Conservation (phyloP, 1,139 yeast genomes). For the Saccharomyces hybrid region DNA sequence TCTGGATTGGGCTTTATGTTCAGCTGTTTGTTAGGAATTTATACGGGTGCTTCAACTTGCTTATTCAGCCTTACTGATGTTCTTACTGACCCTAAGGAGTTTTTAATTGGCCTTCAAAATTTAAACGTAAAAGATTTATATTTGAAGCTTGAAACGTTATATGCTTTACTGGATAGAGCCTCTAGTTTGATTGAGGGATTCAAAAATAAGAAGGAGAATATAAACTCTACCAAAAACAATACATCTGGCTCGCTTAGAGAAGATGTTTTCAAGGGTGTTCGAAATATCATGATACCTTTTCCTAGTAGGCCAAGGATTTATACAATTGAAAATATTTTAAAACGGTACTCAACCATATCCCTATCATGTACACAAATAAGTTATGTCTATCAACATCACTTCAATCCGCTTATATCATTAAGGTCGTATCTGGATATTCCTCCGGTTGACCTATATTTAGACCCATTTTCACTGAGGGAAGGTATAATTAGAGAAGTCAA, state of each 20-base stretch:
- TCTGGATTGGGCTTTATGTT: slow-evolving; percentile 84
- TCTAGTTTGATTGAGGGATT: slow-evolving; percentile 25
- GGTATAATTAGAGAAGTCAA: slow-evolving; percentile 79
- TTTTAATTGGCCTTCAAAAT: slow-evolving; percentile 64
- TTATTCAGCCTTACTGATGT: slow-evolving; percentile 72
- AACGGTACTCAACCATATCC: slow-evolving; percentile 56
- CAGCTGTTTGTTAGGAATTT: slow-evolving; percentile 73
- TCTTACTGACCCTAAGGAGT: slow-evolving; percentile 66
- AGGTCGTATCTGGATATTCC: slow-evolving; percentile 85
- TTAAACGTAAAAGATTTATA: slow-evolving; percentile 80
- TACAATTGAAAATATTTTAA: slow-evolving; percentile 51
- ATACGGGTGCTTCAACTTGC: slow-evolving; percentile 78
- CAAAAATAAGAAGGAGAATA: slow-evolving; percentile 4
- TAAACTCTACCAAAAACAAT: slow-evolving; percentile 7
- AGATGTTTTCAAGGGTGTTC: slow-evolving; percentile 51
- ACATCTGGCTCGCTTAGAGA: slow-evolving; percentile 14
- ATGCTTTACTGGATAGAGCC: slow-evolving; percentile 29
- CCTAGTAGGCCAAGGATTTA: slow-evolving; percentile 66
- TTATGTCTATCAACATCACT: slow-evolving; percentile 66
- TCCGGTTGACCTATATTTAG: slow-evolving; percentile 82
- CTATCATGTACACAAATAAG: slow-evolving; percentile 66
- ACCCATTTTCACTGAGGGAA: slow-evolving; percentile 80
- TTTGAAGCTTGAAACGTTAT: slow-evolving; percentile 75
- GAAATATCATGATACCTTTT: slow-evolving; percentile 78
- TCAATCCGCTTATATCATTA: slow-evolving; percentile 71